Conservation (phyloP, 371 early-diverging fungal genomes). For the Funneliformis caledonium region DNA sequence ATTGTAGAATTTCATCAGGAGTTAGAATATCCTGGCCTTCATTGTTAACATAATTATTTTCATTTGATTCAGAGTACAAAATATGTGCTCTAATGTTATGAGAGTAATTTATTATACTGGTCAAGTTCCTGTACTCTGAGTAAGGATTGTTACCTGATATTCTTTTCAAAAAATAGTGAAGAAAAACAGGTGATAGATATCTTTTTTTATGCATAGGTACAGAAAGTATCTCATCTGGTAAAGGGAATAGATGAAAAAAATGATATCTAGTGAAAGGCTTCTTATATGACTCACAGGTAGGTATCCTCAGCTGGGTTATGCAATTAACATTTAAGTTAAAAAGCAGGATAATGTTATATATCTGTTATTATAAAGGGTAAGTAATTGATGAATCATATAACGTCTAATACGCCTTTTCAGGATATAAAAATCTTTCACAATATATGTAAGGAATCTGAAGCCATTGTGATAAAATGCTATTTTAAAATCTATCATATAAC, state of each 20-base stretch:
- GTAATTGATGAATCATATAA: not conserved
- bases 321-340: not conserved
- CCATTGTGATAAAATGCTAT: constrained; percentile 9
- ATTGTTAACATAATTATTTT: no score
- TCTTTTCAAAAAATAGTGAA: constrained; percentile 5
- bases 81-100: no score
- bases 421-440: constrained; percentile 20
- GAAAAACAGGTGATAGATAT: not conserved
- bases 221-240: not conserved
- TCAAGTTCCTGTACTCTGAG: not conserved
- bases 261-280: not conserved
- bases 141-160: not conserved
- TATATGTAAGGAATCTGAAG: no score
- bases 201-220: not conserved
- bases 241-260: not conserved
- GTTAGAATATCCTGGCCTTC: no score
- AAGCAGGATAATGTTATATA: not conserved
- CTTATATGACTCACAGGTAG: not conserved
- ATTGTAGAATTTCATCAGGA: not conserved
- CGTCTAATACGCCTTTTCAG: constrained; percentile 25
- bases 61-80: not conserved
- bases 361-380: not conserved
- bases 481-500: no score
- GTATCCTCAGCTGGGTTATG: not conserved
- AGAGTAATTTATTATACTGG: not conserved